These are phyloP conservation scores for Stachybotrys elegans DNA, from an alignment of 2,329 filamentous ascomycete genomes.

Conservation along the genomic window DNA sequence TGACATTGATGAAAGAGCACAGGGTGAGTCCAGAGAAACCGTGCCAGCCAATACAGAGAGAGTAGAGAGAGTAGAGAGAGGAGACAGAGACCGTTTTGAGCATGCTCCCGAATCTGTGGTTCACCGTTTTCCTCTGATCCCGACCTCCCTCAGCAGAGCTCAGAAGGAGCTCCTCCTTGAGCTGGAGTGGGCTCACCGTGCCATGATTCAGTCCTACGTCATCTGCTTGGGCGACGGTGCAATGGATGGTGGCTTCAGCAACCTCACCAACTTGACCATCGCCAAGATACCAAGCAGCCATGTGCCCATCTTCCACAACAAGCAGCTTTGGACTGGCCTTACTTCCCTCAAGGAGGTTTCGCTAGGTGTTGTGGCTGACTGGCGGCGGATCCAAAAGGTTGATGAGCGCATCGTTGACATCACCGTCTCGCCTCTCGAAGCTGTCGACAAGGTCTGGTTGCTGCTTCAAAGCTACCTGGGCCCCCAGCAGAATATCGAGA, in stretches of 20 bases:
- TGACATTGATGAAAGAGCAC: constrained; percentile 29
- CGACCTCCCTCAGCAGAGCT: constrained; percentile 50
- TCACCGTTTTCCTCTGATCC: no score
- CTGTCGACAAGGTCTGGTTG: constrained; percentile 44
- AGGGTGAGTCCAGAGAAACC: no score
- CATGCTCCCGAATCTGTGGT: no score
- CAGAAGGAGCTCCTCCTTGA: constrained; percentile 67
- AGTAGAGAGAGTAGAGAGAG: no score
- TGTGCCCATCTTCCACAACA: constrained; percentile 47
- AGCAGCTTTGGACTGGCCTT: constrained; percentile 58
- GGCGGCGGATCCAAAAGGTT: constrained; percentile 53
- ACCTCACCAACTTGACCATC: constrained; percentile 56
- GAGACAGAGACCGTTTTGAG: no score
- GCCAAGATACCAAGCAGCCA: constrained; percentile 60
- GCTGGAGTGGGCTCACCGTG: constrained; percentile 63
- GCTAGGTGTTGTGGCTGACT: constrained; percentile 60
- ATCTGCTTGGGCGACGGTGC: constrained; percentile 59
- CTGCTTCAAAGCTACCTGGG: constrained; percentile 48
- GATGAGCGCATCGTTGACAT: constrained; percentile 44
- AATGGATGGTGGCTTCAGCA: constrained; percentile 38
- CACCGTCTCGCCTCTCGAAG: constrained; percentile 43
- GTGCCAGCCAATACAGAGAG: no score
- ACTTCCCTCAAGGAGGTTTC: constrained; percentile 49
- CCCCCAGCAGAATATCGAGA: constrained; percentile 43
- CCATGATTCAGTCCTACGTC: constrained; percentile 63